Evolutionary conservation across 1,284 basidiomycete species (phyloP), one percentile per base, ranked within the genome.

Genomic region (Lentinula novae-zelandiae): DNA sequence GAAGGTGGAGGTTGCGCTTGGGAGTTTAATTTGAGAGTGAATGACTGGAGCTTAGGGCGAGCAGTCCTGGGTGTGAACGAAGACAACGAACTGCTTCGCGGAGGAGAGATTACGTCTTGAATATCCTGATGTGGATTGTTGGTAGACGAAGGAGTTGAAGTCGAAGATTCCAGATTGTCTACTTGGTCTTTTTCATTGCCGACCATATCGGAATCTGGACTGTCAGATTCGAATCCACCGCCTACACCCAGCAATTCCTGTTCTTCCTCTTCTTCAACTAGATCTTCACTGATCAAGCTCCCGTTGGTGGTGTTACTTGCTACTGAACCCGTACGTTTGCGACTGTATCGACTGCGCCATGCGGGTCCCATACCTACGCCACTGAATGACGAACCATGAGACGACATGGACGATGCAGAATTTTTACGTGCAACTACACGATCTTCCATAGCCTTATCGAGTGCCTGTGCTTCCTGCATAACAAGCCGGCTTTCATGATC

Each of bases 401-500:
- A 85, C n/a, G 75, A 76, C 5, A 86, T 65, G 22, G 88, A 90
- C 33, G 87, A 86, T n/a, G 72, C 73, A 22, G 89, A 90, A 1
- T 82, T 78, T 69, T 86, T 89, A 67, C 89, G 86, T 49, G 90
- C 85, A 53, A 90, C 76, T 58, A 88, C 77, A 56, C 90, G 86
- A 64, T 90, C 84, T 69, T 92, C 87, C 92, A 93, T 93, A 33
- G 89, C 90, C 68, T 86, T 88, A 72, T 92, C 90, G 46, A 93
- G 79, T 15, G 84, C 85, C 60, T 79, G 83, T 33, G 90, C 89
- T 74, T 93, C 92, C 57, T 82, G 84, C 76, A 85, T 82, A 57
- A 90, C 76, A 54, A 83, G 72, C n/a, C 76, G 71, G 65, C 77
- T 83, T 64, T 90, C 85, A 31, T 74, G 76, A 42, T 81, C 81